phyloP scores from a whole-genome alignment of 176 grass and related monocot species.

The Rhynchospora pubera region DNA sequence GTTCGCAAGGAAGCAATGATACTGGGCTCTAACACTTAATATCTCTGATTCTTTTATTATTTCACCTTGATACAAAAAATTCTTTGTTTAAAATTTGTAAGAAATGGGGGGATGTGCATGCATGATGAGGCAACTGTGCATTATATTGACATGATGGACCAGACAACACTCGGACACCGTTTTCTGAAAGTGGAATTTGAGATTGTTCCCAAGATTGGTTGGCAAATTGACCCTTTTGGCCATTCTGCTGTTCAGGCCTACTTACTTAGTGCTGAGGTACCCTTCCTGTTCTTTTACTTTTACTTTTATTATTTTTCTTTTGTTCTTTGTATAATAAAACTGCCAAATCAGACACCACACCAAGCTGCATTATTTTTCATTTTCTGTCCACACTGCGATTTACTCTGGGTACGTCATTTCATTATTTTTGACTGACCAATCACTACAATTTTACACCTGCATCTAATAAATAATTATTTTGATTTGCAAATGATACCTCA shows the following conservation, averaged over 20 bases:
- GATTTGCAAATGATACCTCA: not conserved
- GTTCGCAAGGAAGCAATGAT: not conserved
- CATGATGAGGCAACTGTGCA: conserved; percentile 82
- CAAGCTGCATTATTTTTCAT: not conserved
- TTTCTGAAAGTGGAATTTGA: conserved; percentile 74
- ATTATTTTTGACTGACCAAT: not conserved
- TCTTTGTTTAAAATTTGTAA: conserved; percentile 13
- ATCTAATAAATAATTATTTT: not conserved
- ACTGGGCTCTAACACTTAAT: not conserved
- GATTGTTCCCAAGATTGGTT: conserved; percentile 66
- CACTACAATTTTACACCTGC: not conserved
- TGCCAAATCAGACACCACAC: not conserved
- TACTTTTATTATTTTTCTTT: not conserved
- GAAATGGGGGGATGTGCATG: conserved; percentile 98
- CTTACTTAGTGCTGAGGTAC: conserved; percentile 73
- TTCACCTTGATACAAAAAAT: not conserved
- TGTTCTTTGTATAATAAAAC: not conserved
- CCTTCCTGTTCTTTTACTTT: not conserved
- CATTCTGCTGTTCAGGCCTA: conserved; percentile 93
- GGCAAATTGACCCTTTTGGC: conserved; percentile 96
- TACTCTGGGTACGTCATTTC: not conserved
- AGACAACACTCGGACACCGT: conserved; percentile 74
- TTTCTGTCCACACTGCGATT: not conserved
- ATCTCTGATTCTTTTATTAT: not conserved
- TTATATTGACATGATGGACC: conserved; percentile 96